phyloP scores from a whole-genome alignment of 192 early-diverging fungal species.

The Podila epicladia region DNA sequence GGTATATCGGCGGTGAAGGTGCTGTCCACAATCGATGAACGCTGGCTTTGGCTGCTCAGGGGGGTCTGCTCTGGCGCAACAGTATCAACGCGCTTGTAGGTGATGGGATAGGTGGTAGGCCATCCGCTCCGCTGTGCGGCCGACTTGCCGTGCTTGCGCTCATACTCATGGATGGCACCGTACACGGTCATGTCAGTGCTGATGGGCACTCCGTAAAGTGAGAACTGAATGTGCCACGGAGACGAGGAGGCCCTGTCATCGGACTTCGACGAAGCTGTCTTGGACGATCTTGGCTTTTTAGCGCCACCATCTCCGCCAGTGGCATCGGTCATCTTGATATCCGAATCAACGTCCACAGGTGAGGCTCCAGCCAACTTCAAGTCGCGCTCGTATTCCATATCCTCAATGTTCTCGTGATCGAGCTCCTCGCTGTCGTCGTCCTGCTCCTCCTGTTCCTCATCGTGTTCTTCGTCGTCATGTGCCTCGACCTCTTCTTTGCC shows the following conservation, averaged over 20 bases:
- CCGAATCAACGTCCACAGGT: constrained; percentile 32
- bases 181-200: constrained; percentile 70
- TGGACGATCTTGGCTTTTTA: not conserved
- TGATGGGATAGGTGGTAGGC: constrained; percentile 66
- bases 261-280: not conserved
- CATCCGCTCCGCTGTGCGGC: constrained; percentile 60
- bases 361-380: constrained; percentile 6
- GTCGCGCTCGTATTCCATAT: constrained; percentile 26
- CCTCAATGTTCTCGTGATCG: constrained; percentile 25
- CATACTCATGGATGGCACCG: constrained; percentile 69
- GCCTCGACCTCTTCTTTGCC: constrained; percentile 20
- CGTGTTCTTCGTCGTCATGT: not conserved
- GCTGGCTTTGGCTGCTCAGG: constrained; percentile 17
- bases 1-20: constrained; percentile 36
- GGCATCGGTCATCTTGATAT: constrained; percentile 32
- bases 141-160: constrained; percentile 41
- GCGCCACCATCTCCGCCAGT: constrained; percentile 19
- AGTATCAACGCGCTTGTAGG: constrained; percentile 61
- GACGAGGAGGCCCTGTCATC: not conserved
- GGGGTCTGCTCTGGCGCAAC: constrained; percentile 15
- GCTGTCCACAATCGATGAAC: not conserved
- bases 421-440: constrained; percentile 46
- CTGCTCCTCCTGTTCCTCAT: constrained; percentile 1
- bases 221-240: constrained; percentile 69
- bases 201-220: constrained; percentile 56